Base-by-base conservation (phyloP, 345 rosid genomes). In the Draba incana region DNA sequence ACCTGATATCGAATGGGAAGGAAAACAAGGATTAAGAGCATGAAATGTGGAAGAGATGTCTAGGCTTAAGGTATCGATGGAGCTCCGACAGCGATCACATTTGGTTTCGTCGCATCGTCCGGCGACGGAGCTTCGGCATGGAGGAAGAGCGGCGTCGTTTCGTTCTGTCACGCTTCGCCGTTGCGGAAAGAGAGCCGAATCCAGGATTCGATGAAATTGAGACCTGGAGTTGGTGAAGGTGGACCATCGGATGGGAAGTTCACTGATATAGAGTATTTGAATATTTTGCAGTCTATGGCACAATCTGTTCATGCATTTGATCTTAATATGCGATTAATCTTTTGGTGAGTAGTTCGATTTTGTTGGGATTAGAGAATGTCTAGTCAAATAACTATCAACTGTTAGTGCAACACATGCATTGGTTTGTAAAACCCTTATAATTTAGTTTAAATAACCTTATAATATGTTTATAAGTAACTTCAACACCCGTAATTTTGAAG, bases 211-310 rank as follows among this genome's bases (percentile, higher is more conserved):
- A 59, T 39, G n/a, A 61, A 68, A 27, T 78, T 65, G 14, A 74
- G 76, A 39, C 79, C 60, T 50, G 72, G 63, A 53, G 44, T 52
- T 15, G 74, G 56, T 11, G 71, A 23, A 7, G 53, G 65, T 2
- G 87, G 90, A 41, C 86, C 97, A 10, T 74, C 94, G 16, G 80
- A 82, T 3, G 80, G 84, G 35, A 83, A 85, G 52, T 87, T 91
- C 62, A 78, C 84, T 1, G 84, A 91, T 50, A 83, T 64, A 31
- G 95, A 91, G 70, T 91, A 82, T 81, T 79, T 88, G 80, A 91
- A 87, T 70, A 94, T 94, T 16, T 83, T 94, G 76, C 96, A 94
- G 81, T 85, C 91, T 13, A 84, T 94, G 97, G 96, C 95, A 38
- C 99, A 94, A 65, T 77, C 96, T 46, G 92, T 94, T 77, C 95